Conservation (phyloP, 768 basidiomycete species). For the Leccinum incarnatum region DNA sequence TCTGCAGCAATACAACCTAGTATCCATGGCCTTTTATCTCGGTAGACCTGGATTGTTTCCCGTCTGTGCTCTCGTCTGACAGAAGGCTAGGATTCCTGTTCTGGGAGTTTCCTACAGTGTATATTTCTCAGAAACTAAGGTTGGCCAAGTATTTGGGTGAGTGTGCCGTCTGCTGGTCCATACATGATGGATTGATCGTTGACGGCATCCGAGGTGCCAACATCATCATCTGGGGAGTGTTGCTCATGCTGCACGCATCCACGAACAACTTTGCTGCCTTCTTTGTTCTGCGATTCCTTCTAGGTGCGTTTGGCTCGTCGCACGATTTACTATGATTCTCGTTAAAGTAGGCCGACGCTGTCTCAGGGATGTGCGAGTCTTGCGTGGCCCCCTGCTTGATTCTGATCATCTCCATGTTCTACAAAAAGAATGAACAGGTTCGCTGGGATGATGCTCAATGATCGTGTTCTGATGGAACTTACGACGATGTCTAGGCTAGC, state of each 20-base stretch:
- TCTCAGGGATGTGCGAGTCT: slow-evolving; percentile 61
- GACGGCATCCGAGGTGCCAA: slow-evolving; percentile 41
- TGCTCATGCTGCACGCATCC: slow-evolving; percentile 60
- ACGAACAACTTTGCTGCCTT: slow-evolving; percentile 57
- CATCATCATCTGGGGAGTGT: slow-evolving; percentile 55
- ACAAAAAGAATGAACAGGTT: slow-evolving; percentile 65
- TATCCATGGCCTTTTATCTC: slow-evolving; percentile 62
- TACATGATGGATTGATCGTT: neutral
- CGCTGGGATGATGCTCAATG: neutral
- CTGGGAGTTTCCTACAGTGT: slow-evolving; percentile 66
- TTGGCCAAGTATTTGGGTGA: slow-evolving; percentile 62
- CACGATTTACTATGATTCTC: neutral
- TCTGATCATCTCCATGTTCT: slow-evolving; percentile 64
- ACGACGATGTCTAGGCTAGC: slow-evolving; percentile 37
- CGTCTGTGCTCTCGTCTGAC: slow-evolving; percentile 1
- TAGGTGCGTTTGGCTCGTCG: slow-evolving; percentile 37
- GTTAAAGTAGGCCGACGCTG: neutral
- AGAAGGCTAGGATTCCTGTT: slow-evolving; percentile 45
- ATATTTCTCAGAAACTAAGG: slow-evolving; percentile 56
- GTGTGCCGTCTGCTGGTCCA: slow-evolving; percentile 1
- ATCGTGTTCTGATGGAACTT: neutral
- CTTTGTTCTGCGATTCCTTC: slow-evolving; percentile 58
- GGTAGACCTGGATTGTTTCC: slow-evolving; percentile 33
- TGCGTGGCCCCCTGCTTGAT: slow-evolving; percentile 64
- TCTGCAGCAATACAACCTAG: slow-evolving; percentile 59